Evolutionary conservation across 1,139 yeast species (phyloP), one percentile per base, ranked within the genome.

Genomic region (Candida sojae): DNA sequence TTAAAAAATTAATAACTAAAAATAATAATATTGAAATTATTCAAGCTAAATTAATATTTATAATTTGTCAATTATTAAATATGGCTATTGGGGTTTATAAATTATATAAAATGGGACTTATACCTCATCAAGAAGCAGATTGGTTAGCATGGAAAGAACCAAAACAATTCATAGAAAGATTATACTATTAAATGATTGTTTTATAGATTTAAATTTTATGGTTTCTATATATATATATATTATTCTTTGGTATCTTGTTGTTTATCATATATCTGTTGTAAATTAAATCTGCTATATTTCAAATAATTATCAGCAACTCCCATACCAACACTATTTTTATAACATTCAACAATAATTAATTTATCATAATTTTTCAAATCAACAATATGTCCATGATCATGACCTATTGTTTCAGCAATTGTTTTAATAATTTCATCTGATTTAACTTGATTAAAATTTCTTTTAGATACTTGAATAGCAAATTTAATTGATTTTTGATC

Each of bases 121-220:
- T 93, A 52, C 99, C 99, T 25, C 89, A 87, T 58, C 84, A 84
- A 37, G 79, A 79, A 44, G 86, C 96, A 53, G 99, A 93, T 61
- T 93, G 98, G 98, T 71, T 93, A 31, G 84, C 92, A 3, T 92
- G 96, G 91, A 95, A 89, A 61, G 56, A 52, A 29, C 59, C 61
- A 31, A 59, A 62, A 2, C 69, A 72, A n/a, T 63, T 78, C n/a
- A 49, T 48, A 8, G 76, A 75, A 47, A 55, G 51, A 6, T 37
- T 53, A 35, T 46, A 44, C n/a, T 32, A 36, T 40, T 47, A 42
- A 28, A 12, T 23, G 6, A 11, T 30, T 11, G 38, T 12, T 39
- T 42, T 45, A 35, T 29, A 44, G 12, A 40, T 21, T 39, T 13
- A 44, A 42, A 29, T 17, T 17, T 2, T 17, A 17, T 17, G 3